phyloP scores from a whole-genome alignment of 1,139 yeast genomes.

The Yamadazyma triangularis region DNA sequence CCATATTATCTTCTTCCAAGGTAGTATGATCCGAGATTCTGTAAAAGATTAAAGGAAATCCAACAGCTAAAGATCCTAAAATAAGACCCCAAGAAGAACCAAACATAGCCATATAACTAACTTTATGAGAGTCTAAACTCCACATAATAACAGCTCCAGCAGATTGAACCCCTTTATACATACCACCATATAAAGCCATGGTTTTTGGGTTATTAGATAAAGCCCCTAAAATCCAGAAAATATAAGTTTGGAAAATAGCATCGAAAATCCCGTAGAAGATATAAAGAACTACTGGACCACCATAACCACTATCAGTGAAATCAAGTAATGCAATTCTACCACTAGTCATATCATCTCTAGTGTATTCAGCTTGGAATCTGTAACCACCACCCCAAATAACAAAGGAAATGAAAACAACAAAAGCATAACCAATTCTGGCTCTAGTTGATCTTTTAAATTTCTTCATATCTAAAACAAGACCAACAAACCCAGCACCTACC shows the following conservation, averaged over 20 bases:
- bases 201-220: slow-evolving; percentile 54
- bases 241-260: slow-evolving; percentile 54
- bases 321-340: slow-evolving; percentile 30
- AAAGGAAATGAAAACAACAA: slow-evolving; percentile 38
- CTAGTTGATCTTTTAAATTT: slow-evolving; percentile 38
- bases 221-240: slow-evolving; percentile 57
- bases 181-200: slow-evolving; percentile 56
- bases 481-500: slow-evolving; percentile 51
- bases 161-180: slow-evolving; percentile 60
- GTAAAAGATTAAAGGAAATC: slow-evolving; percentile 34
- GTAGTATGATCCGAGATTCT: slow-evolving; percentile 43
- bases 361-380: slow-evolving; percentile 44
- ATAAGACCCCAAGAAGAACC: slow-evolving; percentile 56
- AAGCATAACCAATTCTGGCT: slow-evolving; percentile 43
- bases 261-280: slow-evolving; percentile 58
- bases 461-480: slow-evolving; percentile 43
- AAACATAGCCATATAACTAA: slow-evolving; percentile 42
- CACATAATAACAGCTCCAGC: slow-evolving; percentile 63
- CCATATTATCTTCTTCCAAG: slow-evolving; percentile 26
- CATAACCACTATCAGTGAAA: slow-evolving; percentile 40
- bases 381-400: slow-evolving; percentile 64
- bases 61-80: slow-evolving; percentile 44
- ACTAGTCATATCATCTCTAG: slow-evolving; percentile 29
- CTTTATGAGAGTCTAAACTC: slow-evolving; percentile 48
- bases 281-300: slow-evolving; percentile 60